Conservation (phyloP, 2,329 filamentous ascomycete genomes). For the Coniella lustricola region DNA sequence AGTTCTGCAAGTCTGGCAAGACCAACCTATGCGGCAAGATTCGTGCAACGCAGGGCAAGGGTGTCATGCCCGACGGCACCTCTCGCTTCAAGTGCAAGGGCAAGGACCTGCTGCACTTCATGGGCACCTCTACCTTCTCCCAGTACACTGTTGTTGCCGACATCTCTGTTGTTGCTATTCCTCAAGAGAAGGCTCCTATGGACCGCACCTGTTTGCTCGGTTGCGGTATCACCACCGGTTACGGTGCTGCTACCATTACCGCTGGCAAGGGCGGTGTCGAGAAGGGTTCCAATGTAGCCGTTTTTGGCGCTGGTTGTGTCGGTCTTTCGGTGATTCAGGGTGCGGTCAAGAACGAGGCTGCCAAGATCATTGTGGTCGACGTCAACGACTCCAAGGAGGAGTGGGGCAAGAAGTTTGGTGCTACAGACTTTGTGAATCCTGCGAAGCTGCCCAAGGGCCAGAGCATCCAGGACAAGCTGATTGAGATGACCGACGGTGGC, state of each 20-base stretch:
- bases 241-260: conserved; percentile 90
- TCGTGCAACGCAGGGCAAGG: conserved; percentile 88
- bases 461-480: conserved; percentile 83
- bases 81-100: conserved; percentile 91
- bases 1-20: conserved; percentile 99
- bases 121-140: conserved; percentile 98
- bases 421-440: conserved; percentile 95
- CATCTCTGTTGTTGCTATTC: conserved; percentile 90
- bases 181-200: conserved; percentile 79
- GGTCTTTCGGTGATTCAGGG: conserved; percentile 94
- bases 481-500: conserved; percentile 96
- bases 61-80: conserved; percentile 96
- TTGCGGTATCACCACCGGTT: conserved; percentile 97
- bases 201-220: conserved; percentile 93
- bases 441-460: conserved; percentile 64
- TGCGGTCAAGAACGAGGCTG: conserved; percentile 74
- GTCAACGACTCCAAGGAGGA: conserved; percentile 87
- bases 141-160: conserved; percentile 99
- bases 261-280: conserved; percentile 64
- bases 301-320: conserved; percentile 95
- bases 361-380: conserved; percentile 65
- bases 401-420: conserved; percentile 91
- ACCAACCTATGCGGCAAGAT: conserved; percentile 99
- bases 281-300: conserved; percentile 78
- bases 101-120: conserved; percentile 94